These are phyloP conservation scores for Cicer pinnatifidum DNA, from an alignment of 306 rosid species.

Conservation along the genomic window DNA sequence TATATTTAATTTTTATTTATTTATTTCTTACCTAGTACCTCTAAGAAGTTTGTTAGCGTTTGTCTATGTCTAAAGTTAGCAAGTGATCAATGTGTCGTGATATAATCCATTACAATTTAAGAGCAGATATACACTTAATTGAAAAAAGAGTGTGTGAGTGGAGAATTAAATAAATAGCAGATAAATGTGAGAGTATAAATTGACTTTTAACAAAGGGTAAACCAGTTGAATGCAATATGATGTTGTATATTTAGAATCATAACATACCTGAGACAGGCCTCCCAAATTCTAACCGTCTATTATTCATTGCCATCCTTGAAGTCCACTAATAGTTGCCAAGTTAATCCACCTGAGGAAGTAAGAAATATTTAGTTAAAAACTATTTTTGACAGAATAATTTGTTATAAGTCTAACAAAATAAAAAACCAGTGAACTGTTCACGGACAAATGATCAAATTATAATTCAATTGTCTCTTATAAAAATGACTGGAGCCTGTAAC, in stretches of 20 bases:
- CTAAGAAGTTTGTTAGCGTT: not conserved
- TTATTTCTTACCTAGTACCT: not conserved
- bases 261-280: conserved; percentile 73
- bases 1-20: not conserved
- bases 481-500: no score
- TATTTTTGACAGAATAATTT: not conserved
- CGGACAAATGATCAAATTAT: no score
- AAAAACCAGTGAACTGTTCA: conserved; percentile 9
- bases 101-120: not conserved
- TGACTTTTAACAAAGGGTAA: not conserved
- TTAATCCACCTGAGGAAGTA: conserved; percentile 36
- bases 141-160: not conserved
- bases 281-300: conserved; percentile 51
- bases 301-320: conserved; percentile 55
- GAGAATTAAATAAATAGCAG: not conserved
- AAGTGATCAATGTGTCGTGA: not conserved
- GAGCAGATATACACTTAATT: not conserved
- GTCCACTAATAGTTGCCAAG: conserved; percentile 28
- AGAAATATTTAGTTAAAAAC: conserved; percentile 16
- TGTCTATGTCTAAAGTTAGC: not conserved
- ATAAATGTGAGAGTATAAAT: not conserved
- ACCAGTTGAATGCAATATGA: conserved; percentile 14
- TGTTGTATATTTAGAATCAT: conserved; percentile 20
- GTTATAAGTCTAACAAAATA: conserved; percentile 24
- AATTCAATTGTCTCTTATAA: no score